phyloP scores from a whole-genome alignment of 2,329 filamentous ascomycete species.

The Claviceps arundinis region DNA sequence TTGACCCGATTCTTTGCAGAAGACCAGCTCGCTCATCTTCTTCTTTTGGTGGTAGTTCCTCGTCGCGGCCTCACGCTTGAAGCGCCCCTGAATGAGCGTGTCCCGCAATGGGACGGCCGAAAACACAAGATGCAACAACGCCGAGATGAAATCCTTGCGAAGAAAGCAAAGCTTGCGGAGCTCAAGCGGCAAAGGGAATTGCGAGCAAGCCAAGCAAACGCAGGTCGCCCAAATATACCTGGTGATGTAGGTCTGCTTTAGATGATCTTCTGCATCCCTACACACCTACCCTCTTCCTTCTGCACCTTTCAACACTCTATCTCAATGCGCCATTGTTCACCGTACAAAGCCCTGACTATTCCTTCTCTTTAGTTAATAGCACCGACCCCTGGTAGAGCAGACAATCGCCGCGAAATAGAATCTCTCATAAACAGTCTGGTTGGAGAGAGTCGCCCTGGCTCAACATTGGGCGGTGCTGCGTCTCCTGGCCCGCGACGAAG shows the following conservation, averaged over 20 bases:
- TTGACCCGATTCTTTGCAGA: neutral
- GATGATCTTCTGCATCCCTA: neutral
- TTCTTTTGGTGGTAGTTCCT: neutral
- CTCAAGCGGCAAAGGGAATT: conserved; percentile 84
- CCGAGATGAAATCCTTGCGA: conserved; percentile 90
- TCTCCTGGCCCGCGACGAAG: conserved; percentile 60
- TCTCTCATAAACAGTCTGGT: conserved; percentile 73
- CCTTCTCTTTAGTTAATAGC: conserved; percentile 35
- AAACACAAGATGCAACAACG: conserved; percentile 55
- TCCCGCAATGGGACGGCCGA: conserved; percentile 36
- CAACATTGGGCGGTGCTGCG: conserved; percentile 47
- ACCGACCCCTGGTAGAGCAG: conserved; percentile 56
- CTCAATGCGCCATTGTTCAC: too few species aligned
- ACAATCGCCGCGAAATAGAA: conserved; percentile 66
- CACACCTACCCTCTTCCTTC: neutral
- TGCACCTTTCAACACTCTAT: neutral
- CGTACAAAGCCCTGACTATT: conserved; percentile 2
- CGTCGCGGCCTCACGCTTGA: neutral
- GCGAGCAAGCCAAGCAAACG: conserved; percentile 61
- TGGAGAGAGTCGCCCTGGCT: conserved; percentile 60
- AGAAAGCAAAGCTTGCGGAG: conserved; percentile 93
- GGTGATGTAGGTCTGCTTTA: conserved; percentile 49
- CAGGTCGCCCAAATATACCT: conserved; percentile 52
- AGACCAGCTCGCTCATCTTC: neutral
- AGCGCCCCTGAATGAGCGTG: conserved; percentile 10